Evolutionary conservation across 345 rosid species (phyloP), one percentile per base, ranked within the genome.

Genomic region (Noccaea bulbosa): DNA sequence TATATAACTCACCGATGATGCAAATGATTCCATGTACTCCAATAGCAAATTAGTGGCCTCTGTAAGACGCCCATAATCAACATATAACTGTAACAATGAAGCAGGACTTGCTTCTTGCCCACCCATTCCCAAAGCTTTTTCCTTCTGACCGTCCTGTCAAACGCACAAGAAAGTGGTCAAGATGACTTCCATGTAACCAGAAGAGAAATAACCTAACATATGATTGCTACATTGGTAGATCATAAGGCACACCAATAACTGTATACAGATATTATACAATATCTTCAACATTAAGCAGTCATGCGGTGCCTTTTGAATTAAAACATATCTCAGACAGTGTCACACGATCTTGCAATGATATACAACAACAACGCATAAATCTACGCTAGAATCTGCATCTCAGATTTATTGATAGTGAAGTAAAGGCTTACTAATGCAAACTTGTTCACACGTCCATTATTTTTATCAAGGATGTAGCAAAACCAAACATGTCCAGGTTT

Each of bases 1-100:
- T 35, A 9, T 38, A 35, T 35, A 62, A 76, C 85, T 75, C 81
- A 93, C 98, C 82, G 80, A 83, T 43, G 97, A 83, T 56, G 91
- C 86, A 85, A 79, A 87, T 46, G 83, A 83, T 54, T 87, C 91
- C 27, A 83, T 72, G 70, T 83, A 89, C 85, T 89, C 92, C 3
- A 91, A 78, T 67, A 93, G 79, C 76, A 93, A 71, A 79, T 84
- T 85, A 69, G 88, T 86, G 58, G 97, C 98, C 76, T 93, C 98
- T 14, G 82, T 81, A 72, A 84, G 88, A 68, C 96, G 87, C 46
- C 85, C 85, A 73, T 84, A 80, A 65, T 84, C 83, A 73, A 91
- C 96, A 65, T 87, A 91, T 44, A 93, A 80, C 67, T 79, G 86
- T 72, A 93, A 82, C 82, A 93, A 78, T 69, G 98, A 82, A 8